Conservation (phyloP, 2,329 filamentous ascomycete genomes). For the Coniochaeta ligniaria region DNA sequence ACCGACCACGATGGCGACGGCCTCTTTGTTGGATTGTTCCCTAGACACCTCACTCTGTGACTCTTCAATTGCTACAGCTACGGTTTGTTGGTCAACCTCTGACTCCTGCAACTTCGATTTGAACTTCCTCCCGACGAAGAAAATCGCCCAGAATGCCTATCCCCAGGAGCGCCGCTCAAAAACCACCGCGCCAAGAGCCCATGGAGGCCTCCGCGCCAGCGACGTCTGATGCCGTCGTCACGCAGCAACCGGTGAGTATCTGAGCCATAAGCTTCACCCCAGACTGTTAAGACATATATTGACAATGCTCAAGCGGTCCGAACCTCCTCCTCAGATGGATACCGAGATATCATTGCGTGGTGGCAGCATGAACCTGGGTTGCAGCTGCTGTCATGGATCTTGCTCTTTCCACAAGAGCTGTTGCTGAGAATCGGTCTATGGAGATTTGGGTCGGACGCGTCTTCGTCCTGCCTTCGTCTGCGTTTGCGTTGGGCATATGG, state of each 20-base stretch:
- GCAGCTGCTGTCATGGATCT: constrained; percentile 12
- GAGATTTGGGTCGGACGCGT: neutral
- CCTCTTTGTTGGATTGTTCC: neutral
- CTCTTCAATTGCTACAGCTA: neutral
- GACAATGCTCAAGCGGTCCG: constrained; percentile 5
- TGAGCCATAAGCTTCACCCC: neutral
- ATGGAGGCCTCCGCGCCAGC: constrained; percentile 10
- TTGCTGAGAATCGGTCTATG: constrained; percentile 4
- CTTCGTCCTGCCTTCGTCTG: neutral
- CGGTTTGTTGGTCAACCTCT: neutral
- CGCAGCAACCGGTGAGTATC: constrained; percentile 10
- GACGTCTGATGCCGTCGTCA: constrained; percentile 4
- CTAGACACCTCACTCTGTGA: neutral
- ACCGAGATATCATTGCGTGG: constrained; percentile 11
- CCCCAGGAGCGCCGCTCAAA: neutral
- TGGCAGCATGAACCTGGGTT: constrained; percentile 13
- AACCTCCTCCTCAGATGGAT: constrained; percentile 8
- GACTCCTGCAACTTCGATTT: neutral
- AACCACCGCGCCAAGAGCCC: constrained; percentile 12
- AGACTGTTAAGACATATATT: neutral
- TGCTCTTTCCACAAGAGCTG: constrained; percentile 13
- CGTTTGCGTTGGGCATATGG: neutral
- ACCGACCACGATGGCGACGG: neutral
- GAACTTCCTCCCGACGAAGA: neutral
- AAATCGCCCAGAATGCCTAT: constrained; percentile 7